Evolutionary conservation across 2,329 filamentous ascomycete genomes (phyloP), one percentile per base, ranked within the genome.

Genomic region (Fusarium sp.): DNA sequence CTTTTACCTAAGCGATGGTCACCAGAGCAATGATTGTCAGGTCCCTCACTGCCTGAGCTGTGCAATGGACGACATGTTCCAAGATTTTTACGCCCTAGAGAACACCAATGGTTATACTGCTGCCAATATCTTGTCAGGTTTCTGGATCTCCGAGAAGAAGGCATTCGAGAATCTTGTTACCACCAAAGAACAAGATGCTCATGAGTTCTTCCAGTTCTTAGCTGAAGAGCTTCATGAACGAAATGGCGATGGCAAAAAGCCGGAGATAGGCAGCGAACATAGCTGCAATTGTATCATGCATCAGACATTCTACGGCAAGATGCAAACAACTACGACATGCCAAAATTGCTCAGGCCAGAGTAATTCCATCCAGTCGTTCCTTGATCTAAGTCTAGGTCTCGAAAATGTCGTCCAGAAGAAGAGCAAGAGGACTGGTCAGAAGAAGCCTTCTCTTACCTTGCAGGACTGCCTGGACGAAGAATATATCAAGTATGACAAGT

Each of bases 191-290:
- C 95, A 98, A 84, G 95, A 98, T 79, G 95, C 95, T 2, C 95
- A 98, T 79, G 95, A 98, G 81, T 98, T 97, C 83, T 97, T 98
- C 81, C 95, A 97, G 80, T 98, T 97, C 79, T 89, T 98, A 38
- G 92, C 97, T 39, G 95, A 98, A 83, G 93, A 96, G 77, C 87
- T 99, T 22, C 95, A 98, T 79, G 90, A 93, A 78, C 89, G 94
- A 44, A 96, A 95, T 75, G 91, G 91, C 20, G 91, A 93, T 72
- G 88, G 89, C 42, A 91, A 91, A 78, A 88, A 85, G 75, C 88
- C 88, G 35, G 89, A 87, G 79, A 88, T 80, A 56, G 88, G 85
- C 69, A 89, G 86, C 71, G 88, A 90, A 78, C 88, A 90, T 77
- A 89, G 83, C 74, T 98, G 96, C 85, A 90, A 91, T 66, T 99